Evolutionary conservation across 192 early-diverging fungal species (phyloP), one percentile per base, ranked within the genome.

Genomic region (Chytriomyces sp.): DNA sequence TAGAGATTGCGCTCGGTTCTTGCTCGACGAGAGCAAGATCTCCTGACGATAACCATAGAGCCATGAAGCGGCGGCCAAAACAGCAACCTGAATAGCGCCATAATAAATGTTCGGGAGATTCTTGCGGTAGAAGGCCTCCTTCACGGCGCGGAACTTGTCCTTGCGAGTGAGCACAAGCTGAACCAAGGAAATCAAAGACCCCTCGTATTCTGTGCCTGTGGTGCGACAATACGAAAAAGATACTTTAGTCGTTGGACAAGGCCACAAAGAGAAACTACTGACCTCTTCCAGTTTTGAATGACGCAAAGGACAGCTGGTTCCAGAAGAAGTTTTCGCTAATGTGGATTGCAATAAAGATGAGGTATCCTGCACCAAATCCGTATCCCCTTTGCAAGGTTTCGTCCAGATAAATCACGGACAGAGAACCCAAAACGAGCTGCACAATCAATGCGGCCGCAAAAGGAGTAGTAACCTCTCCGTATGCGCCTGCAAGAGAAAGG

Each of bases 321-420:
- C 95, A 96, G 76, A 95, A 83, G 67, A 96, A 92, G 65, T 92
- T 93, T 78, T 96, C 94, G 77, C 92, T 93, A 64, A 96, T 91
- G 74, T 95, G 96, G 70, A 93, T 93, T 39, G 93, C 94, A 79
- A 96, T 95, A 74, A 96, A 96, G 78, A 96, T 83, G 56, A 88
- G 89, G 77, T 96, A 94, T 56, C 94, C 95, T 30, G 95, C 94
- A 30, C 95, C 95, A 62, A 96, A 85, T 76, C 94, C 95, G 65
- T 96, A 96, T 5, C 95, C 95, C 86, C 95, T 96, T 80, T 96
- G 95, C 74, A 96, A 85, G 72, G 94, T 87, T 83, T 96, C 94
- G 76, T 96, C 95, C 64, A 96, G 83, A 25, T 93, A 82, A 75
- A 95, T 93, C 54, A 91, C 89, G 78, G 96, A 93, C 38, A 95